A percentile compares a stretch with the other conserved stretches of the same genome.
These are phyloP conservation scores for Penicillium steckii DNA, from an alignment of 495 filamentous ascomycete species.

Conservation along the genomic window DNA sequence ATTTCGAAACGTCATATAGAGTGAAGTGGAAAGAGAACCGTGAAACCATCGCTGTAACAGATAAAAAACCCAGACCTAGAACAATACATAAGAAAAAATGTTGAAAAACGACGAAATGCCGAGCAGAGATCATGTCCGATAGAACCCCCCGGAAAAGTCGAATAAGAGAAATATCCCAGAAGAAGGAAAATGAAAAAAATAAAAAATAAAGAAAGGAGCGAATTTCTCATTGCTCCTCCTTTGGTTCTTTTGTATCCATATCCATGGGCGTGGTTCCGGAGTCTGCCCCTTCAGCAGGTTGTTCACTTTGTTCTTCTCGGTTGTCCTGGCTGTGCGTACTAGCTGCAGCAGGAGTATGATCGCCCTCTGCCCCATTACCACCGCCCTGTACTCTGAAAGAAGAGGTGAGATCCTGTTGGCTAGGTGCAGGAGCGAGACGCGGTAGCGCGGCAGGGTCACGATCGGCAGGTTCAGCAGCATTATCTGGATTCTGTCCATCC, in stretches of 20 bases:
- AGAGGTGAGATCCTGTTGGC: constrained; percentile 41
- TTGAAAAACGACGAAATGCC: constrained; percentile 12
- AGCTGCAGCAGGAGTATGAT: constrained; percentile 23
- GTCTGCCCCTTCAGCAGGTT: constrained; percentile 24
- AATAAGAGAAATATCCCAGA: constrained; percentile 1
- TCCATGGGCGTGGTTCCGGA: constrained; percentile 41
- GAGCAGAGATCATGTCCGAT: not conserved
- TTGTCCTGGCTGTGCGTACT: constrained; percentile 26
- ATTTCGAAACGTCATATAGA: not conserved
- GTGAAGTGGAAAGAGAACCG: not conserved
- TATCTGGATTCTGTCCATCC: constrained; percentile 19
- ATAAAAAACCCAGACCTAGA: not conserved
- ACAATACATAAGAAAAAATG: constrained; percentile 18
- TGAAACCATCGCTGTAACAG: not conserved
- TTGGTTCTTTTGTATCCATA: constrained; percentile 38
- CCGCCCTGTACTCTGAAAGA: constrained; percentile 40
- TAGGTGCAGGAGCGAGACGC: constrained; percentile 39
- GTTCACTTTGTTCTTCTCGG: constrained; percentile 19
- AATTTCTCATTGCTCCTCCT: constrained; percentile 25
- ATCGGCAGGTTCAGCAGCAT: constrained; percentile 12
- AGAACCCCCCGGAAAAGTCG: too few species aligned
- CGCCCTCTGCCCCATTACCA: constrained; percentile 31
- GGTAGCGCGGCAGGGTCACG: constrained; percentile 26
- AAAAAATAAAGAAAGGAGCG: constrained; percentile 3
- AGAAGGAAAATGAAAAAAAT: constrained; percentile 5